Evolutionary conservation across 495 filamentous ascomycete species (phyloP).

Genomic region (Delitschia confertaspora): DNA sequence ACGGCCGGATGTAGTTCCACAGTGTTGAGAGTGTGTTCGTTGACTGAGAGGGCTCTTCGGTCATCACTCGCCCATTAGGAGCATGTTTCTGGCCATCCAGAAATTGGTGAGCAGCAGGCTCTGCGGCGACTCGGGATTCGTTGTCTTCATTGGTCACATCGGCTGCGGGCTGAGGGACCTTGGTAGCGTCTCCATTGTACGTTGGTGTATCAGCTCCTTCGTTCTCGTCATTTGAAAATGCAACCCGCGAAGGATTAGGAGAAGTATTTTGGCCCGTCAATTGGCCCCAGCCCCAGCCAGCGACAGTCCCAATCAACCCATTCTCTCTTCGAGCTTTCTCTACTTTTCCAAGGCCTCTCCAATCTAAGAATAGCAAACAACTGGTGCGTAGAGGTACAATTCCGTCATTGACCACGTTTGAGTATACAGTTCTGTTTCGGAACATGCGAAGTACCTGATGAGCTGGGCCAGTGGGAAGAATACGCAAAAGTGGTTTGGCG

Average conservation of each 20-base stretch:
- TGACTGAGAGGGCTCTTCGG: constrained; percentile 3
- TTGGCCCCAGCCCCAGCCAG: constrained; percentile 91
- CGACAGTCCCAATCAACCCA: constrained; percentile 81
- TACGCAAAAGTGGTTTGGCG: constrained; percentile 81
- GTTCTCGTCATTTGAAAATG: constrained; percentile 28
- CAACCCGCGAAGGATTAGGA: constrained; percentile 37
- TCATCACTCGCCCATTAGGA: constrained; percentile 38
- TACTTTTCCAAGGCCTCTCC: constrained; percentile 85
- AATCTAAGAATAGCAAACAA: constrained; percentile 92
- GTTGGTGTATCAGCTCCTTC: constrained; percentile 18
- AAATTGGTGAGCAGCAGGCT: constrained; percentile 25
- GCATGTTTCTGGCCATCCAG: constrained; percentile 30
- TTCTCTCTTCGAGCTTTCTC: constrained; percentile 92
- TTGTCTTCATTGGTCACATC: constrained; percentile 49
- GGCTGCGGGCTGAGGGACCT: constrained; percentile 52
- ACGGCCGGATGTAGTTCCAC: constrained; percentile 33
- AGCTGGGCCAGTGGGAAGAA: constrained; percentile 86
- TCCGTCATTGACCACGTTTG: constrained; percentile 96
- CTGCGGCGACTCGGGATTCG: constrained; percentile 25
- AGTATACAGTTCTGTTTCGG: constrained; percentile 85
- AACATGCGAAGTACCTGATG: constrained; percentile 81
- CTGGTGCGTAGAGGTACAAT: constrained; percentile 93
- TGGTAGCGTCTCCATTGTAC: constrained; percentile 27
- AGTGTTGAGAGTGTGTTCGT: constrained; percentile 29
- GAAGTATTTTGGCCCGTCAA: constrained; percentile 71